Base-by-base conservation (phyloP, 2,329 filamentous ascomycete genomes). In the Cordyceps farinosa region DNA sequence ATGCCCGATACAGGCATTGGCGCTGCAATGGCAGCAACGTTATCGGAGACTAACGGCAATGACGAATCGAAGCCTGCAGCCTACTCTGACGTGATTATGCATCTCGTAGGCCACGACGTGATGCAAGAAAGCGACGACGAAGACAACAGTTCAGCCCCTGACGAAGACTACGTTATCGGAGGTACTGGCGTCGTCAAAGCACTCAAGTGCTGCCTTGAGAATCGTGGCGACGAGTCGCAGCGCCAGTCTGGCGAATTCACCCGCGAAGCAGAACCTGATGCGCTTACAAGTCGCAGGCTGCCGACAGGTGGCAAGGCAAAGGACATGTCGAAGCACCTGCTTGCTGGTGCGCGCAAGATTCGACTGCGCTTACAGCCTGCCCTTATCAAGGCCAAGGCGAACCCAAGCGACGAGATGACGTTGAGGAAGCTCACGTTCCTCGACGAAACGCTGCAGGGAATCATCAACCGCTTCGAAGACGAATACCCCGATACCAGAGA, bases 121-220 rank as follows among this genome's bases (percentile, higher is more conserved):
- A 71, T 78, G 58, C 69, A 74, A 42, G 80, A 72, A 74, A 85
- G 73, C 74, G 83, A 71, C 68, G 82, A 85, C 29, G 87, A 89
- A 52, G 84, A 88, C 29, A 82, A 86, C 50, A 86, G 89, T 3
- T 81, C 87, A 11, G 89, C 92, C 7, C 90, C 92, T 0, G 92
- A 97, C 67, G 90, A 96, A 64, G 92, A 97, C 74, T 98, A 98
- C 75, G 92, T 98, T 51, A 95, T 98, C 70, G 93, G 94, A 27
- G 94, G 94, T 17, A 97, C 92, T 0, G 95, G 94, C 32, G 92
- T 99, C 1, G 94, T 96, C 55, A 97, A 97, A 77, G 95, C 95
- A 5, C 81, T 99, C 52, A 88, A 91, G 61, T 96, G 96, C 70
- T 97, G 93, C 70, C 80, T 99, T 56, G 89, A 92, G 69, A 96